Base-by-base conservation (phyloP, 139 green algal genomes). In the Chlamydomonas sp. region DNA sequence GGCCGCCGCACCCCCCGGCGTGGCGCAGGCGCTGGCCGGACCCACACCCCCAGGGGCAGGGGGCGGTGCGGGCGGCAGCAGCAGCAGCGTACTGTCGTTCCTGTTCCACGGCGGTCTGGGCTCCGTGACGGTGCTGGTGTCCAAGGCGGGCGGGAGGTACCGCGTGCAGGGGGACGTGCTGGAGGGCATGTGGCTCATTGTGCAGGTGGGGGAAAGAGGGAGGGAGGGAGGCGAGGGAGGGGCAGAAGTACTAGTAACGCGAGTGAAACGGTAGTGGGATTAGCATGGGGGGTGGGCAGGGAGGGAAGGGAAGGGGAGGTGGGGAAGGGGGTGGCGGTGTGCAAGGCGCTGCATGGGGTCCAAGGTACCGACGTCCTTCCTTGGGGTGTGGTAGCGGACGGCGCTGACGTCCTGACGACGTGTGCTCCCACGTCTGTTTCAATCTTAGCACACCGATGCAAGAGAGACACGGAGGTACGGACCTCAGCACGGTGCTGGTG, bases 71-170 rank as follows among this genome's bases (percentile, higher is more conserved):
- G 61, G 49, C 60, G 18, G 49, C 49, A 57, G 78, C 60, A 75
- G 49, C 58, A 92, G 89, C 77, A 95, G 92, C 63, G 90, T 95
- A 59, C 71, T 96, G 66, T 87, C 83, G 85, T 93, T 96, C 61
- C 87, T 89, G 78, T 95, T 90, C 78, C 64, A 74, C 74, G 89
- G 59, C 16, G 84, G 84, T 5, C 85, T 82, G 8, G 69, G 87
- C n/a, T 84, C 93, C 49, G 92, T 91, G 31, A 96, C 90, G 18
- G 93, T 96, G 63, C 81, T 97, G 31, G 94, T 97, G 69, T 97
- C 94, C 61, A 95, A 95, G 84, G 85, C 84, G 60, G 91, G 75
- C 1, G 93, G 93, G 1, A 72, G 94, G 2, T 96, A 95, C 89
- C 91, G 94, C 17, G 83, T 97, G 78, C 94, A 97, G 91, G 85